A percentile compares a stretch with the other conserved stretches of the same genome.
Evolutionary conservation across 306 rosid genomes (phyloP).

Genomic region (Vigna hirtella): DNA sequence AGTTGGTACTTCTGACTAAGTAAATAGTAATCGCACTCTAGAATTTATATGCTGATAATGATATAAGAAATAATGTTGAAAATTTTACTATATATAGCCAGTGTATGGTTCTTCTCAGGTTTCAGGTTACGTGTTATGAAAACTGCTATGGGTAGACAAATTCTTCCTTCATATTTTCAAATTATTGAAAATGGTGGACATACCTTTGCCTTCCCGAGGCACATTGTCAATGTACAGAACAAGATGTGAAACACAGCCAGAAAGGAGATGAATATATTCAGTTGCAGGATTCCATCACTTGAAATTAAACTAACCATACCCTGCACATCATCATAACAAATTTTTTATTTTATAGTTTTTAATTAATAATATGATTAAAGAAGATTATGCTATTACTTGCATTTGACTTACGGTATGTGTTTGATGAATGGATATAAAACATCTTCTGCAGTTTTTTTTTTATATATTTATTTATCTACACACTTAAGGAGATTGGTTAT

Average conservation of each 20-base stretch:
- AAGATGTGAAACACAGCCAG: constrained; percentile 74
- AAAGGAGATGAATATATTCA: constrained; percentile 63
- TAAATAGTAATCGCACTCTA: background rate
- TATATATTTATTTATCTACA: background rate
- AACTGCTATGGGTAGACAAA: constrained; percentile 17
- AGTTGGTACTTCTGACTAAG: background rate
- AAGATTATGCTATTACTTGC: too few relatives aligned
- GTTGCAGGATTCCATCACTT: constrained; percentile 61
- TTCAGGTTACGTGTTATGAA: background rate
- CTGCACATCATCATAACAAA: constrained; percentile 34
- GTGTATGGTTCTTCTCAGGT: constrained; percentile 11
- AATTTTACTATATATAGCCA: background rate
- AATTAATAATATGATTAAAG: too few relatives aligned
- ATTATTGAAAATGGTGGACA: constrained; percentile 15
- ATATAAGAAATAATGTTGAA: background rate
- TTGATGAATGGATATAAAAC: background rate
- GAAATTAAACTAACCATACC: constrained; percentile 70
- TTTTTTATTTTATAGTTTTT: too few relatives aligned
- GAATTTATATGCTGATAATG: constrained; percentile 14
- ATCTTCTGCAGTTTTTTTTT: background rate
- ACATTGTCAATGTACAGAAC: constrained; percentile 70
- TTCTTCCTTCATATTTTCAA: constrained; percentile 21
- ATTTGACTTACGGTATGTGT: background rate
- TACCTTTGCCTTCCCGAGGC: constrained; percentile 77
- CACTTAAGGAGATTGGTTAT: background rate